Evolutionary conservation across 768 basidiomycete species (phyloP).

Genomic region (Russula vinacea): DNA sequence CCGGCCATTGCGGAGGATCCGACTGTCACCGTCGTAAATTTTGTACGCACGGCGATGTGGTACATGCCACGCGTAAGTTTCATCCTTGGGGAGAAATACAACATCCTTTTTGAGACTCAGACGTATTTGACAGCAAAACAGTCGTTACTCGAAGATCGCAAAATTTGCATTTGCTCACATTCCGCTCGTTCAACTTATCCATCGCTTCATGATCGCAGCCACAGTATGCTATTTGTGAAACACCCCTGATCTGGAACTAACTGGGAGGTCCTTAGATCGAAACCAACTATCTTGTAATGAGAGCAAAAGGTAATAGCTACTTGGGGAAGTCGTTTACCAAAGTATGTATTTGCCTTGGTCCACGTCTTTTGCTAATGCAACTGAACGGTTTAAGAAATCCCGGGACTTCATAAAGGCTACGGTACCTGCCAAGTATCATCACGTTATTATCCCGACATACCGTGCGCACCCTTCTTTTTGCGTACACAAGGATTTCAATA

Average conservation of each 20-base stretch:
- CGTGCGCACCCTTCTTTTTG: constrained; percentile 37
- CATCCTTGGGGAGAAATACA: too few relatives aligned
- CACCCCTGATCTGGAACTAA: background rate
- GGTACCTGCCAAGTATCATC: constrained; percentile 38
- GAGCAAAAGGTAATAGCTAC: constrained; percentile 17
- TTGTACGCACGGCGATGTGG: constrained; percentile 56
- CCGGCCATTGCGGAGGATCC: constrained; percentile 50
- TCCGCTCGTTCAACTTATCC: constrained; percentile 45
- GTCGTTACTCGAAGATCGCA: constrained; percentile 41
- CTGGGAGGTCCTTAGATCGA: constrained; percentile 5
- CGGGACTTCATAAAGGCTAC: constrained; percentile 44
- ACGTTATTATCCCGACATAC: constrained; percentile 48
- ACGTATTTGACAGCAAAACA: constrained; percentile 27
- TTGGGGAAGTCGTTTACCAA: background rate
- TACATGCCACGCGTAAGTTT: constrained; percentile 45
- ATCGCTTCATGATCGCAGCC: constrained; percentile 47
- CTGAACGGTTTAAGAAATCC: constrained; percentile 36
- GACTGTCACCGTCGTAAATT: constrained; percentile 51
- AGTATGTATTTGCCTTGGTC: background rate
- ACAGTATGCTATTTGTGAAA: constrained; percentile 36
- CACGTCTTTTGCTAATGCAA: background rate
- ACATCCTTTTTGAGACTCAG: background rate
- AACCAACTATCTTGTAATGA: background rate
- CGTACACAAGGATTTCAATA: background rate
- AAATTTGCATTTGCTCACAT: constrained; percentile 55